Evolutionary conservation across 352 stramenopile genomes (phyloP).

Genomic region (Globisporangium cederbergense): DNA sequence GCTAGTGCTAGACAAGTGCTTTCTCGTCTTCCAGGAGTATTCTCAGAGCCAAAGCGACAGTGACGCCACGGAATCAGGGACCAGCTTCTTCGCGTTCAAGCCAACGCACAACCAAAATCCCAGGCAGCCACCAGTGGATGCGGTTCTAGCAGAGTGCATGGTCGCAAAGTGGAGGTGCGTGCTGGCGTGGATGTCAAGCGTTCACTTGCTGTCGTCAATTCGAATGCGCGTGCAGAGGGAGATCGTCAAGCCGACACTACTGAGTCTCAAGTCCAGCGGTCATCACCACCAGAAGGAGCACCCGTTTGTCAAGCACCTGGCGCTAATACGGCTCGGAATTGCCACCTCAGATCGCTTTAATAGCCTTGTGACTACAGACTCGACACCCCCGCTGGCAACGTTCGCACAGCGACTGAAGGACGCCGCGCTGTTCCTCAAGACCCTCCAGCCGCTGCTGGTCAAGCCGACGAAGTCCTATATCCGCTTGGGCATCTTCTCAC

Average conservation of each 20-base stretch:
- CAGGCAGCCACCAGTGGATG: conserved; percentile 8
- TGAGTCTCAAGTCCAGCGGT: conserved; percentile 14
- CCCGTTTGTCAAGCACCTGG: conserved; percentile 37
- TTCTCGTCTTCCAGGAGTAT: conserved; percentile 44
- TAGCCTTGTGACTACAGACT: conserved; percentile 4
- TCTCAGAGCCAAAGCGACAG: conserved; percentile 31
- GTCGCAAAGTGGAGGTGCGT: conserved; percentile 25
- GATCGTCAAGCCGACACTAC: conserved; percentile 22
- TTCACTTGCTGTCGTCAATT: conserved; percentile 21
- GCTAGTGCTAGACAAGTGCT: conserved; percentile 34
- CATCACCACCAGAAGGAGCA: conserved; percentile 25
- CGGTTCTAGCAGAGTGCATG: conserved; percentile 19
- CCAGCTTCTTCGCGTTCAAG: conserved; percentile 62
- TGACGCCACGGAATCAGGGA: conserved; percentile 22
- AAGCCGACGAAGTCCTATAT: conserved; percentile 54
- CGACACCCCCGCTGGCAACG: conserved; percentile 6
- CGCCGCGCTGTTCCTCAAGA: conserved; percentile 37
- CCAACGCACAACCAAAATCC: conserved; percentile 3
- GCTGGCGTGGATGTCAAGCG: conserved; percentile 21
- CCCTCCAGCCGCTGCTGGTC: conserved; percentile 39
- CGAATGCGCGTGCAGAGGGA: conserved; percentile 38
- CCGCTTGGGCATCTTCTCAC: conserved; percentile 33
- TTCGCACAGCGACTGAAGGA: conserved; percentile 31
- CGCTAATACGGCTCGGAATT: conserved; percentile 36
- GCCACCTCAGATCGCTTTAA: background rate